Conservation (phyloP, 1,284 basidiomycete species). For the Ustilago sp. region DNA sequence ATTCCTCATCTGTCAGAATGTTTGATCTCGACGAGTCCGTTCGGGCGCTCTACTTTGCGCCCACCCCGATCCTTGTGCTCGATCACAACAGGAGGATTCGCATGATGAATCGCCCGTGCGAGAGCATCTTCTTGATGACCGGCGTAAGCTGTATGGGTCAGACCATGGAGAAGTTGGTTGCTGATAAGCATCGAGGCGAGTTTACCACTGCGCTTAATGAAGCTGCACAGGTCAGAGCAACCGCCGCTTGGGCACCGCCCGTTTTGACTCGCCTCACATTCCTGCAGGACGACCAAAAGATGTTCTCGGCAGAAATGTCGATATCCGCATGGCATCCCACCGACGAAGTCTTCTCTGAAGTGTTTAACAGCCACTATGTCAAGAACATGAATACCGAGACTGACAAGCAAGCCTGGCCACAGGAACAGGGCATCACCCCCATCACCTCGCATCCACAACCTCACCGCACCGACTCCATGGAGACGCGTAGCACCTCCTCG, state of each 20-base stretch:
- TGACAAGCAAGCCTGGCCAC: constrained; percentile 17
- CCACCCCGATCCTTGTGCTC: constrained; percentile 61
- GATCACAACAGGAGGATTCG: constrained; percentile 58
- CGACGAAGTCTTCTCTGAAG: constrained; percentile 60
- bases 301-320: constrained; percentile 55
- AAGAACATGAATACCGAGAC: constrained; percentile 15
- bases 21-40: constrained; percentile 67
- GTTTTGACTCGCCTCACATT: constrained; percentile 57
- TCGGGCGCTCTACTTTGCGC: constrained; percentile 65
- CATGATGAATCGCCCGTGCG: constrained; percentile 64
- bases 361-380: constrained; percentile 42
- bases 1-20: constrained; percentile 47
- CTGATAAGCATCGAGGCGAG: constrained; percentile 21
- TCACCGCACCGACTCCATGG: constrained; percentile 23
- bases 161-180: constrained; percentile 53
- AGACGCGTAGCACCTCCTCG: constrained; percentile 21
- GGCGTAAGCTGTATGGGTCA: constrained; percentile 56
- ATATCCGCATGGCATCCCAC: constrained; percentile 64
- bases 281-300: constrained; percentile 45
- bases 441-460: not conserved
- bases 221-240: constrained; percentile 40
- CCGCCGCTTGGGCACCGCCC: constrained; percentile 48
- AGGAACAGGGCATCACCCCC: not conserved
- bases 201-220: constrained; percentile 55
- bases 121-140: constrained; percentile 53